phyloP scores from a whole-genome alignment of 129 eudicot species.

The Flaveria sonorensis region DNA sequence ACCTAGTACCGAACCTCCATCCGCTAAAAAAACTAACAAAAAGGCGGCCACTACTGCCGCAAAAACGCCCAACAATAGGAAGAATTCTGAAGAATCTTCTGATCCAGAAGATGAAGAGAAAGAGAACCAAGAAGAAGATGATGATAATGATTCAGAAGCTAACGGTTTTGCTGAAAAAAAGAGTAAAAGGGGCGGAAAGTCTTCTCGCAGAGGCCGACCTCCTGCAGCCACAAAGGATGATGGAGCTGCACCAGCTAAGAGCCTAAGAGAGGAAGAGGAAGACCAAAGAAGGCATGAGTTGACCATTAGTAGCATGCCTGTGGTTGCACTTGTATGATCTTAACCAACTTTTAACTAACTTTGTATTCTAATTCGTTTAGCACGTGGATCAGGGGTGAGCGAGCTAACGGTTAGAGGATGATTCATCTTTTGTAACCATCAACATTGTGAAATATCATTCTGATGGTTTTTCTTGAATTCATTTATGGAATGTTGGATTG shows the following conservation, averaged over 20 bases:
- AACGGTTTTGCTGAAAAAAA: conserved; percentile 50
- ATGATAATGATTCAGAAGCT: conserved; percentile 47
- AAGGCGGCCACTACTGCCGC: conserved; percentile 21
- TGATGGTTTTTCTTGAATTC: not conserved
- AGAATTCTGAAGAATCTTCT: conserved; percentile 57
- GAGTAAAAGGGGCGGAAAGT: conserved; percentile 62
- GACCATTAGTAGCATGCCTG: conserved; percentile 8
- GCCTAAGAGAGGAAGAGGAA: conserved; percentile 59
- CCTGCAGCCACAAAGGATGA: conserved; percentile 38
- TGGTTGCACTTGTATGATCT: not conserved
- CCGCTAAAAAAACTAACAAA: conserved; percentile 45
- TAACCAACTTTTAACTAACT: conserved; percentile 2
- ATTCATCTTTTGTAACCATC: not conserved
- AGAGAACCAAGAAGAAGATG: conserved; percentile 39
- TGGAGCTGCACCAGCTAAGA: conserved; percentile 28
- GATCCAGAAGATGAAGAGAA: conserved; percentile 57
- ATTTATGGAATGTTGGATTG: not conserved
- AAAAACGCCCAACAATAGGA: conserved; percentile 63
- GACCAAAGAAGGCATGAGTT: conserved; percentile 62
- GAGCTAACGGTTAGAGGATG: conserved; percentile 25
- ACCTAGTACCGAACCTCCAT: conserved; percentile 32
- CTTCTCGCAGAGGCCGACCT: conserved; percentile 62
- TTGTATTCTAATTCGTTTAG: conserved; percentile 29
- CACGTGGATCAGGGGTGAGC: conserved; percentile 4
- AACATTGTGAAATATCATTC: not conserved